Base-by-base conservation (phyloP, 768 basidiomycete species). In the Tricholoma hemisulphureum region DNA sequence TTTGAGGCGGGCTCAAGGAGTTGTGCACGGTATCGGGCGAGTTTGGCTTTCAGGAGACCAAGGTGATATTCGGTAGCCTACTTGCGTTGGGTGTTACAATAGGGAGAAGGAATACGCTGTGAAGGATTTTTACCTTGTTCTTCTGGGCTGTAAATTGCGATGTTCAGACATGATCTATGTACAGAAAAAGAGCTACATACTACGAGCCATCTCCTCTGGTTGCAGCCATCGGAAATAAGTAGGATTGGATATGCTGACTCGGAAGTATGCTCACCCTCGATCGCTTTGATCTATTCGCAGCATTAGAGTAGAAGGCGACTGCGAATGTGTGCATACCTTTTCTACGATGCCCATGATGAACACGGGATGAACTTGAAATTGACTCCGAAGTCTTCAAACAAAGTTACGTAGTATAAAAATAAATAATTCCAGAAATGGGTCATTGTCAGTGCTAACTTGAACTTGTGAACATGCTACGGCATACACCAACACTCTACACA, bases 121-220 rank as follows among this genome's bases (percentile, higher is more conserved):
- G 28, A 1, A 48, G 23, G 20, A 24, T n/a, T 46, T 66, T 69
- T 61, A 88, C 94, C 83, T 93, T 96, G 74, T 98, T 98, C 80
- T 98, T 98, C 77, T 96, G 94, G 51, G 93, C 92, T 94, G 58
- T 20, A 46, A 21, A 55, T 24, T 35, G 18, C 8, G 51, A 53
- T 55, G 41, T 60, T 43, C 24, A 61, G n/a, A 26, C 18, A 24
- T n/a, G 14, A 53, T 26, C n/a, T 7, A 53, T 48, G 8, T 18
- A 4, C 51, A 50, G 23, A 29, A 41, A 53, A n/a, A 43, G 21
- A 1, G 23, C 13, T 34, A 80, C 89, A 78, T 71, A 93, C 94
- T 98, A 75, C 94, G 83, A 62, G 92, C 88, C 95, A 98, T 97
- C 84, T 98, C 95, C 86, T 94, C 93, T 95, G 53, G 3, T 55